Evolutionary conservation across 176 grass and related monocot genomes (phyloP), one percentile per base, ranked within the genome.

Genomic region (Elymus sibiricus): DNA sequence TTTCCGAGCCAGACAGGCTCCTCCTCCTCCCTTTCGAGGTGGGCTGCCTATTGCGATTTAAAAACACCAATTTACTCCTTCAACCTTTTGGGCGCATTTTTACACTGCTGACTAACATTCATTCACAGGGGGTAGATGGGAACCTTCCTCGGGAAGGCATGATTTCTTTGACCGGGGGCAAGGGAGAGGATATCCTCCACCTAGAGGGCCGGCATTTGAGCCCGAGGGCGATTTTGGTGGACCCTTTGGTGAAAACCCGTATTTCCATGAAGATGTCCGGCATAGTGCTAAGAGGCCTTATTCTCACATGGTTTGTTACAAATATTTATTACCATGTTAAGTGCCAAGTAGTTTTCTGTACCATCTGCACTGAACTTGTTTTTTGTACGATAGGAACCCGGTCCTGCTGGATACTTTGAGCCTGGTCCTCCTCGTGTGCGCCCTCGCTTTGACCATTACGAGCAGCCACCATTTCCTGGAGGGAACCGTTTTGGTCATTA

Each of bases 401-500:
- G 74, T 49, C 72, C 80, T 84, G 76, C 80, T 84, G 85, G 85
- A 37, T 91, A 87, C 17, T 84, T 87, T 77, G 74, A 87, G 73
- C 65, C 58, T 80, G 79, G 53, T 58, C 77, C 75, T 66, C 77
- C 67, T 19, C 78, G 68, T 53, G 22, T 87, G 64, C 89, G 75
- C 28, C 89, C 89, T 61, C 81, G 85, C 71, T 87, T 87, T 91
- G 85, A 91, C 71, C 75, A 87, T 61, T 76, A 86, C 9, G 89
- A 84, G 32, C 53, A 80, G 19, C 40, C 53, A 22, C 53, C 76
- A 79, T 42, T 90, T 82, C 29, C 43, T 38, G 80, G 75, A 37
- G 79, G 74, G 5, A 55, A 56, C 68, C 89, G 7, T 42, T 74
- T 86, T 90, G 84, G 75, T 38, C 65, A 87, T 47, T 76, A 85